Evolutionary conservation across 768 basidiomycete genomes (phyloP), one percentile per base, ranked within the genome.

Genomic region (Collybia nuda): DNA sequence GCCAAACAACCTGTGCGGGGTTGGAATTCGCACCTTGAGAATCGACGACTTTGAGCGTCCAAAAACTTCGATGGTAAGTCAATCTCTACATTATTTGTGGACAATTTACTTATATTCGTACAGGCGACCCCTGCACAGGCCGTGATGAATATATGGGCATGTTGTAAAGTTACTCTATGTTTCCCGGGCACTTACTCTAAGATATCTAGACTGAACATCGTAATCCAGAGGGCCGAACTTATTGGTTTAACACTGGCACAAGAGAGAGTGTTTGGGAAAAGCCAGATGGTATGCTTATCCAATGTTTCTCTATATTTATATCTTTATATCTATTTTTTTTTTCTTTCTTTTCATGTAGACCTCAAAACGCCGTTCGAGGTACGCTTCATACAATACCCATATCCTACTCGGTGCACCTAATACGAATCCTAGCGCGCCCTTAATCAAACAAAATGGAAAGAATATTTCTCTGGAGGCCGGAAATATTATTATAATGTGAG

Each of bases 201-300:
- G 24, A 19, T 8, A 47, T 39, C 29, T 55, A 95, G 93, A 93
- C 91, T 2, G 94, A 96, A 64, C 92, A 97, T 70, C 85, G 90
- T 28, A 96, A 95, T 70, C 86, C 91, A 1, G 96, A 97, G 63
- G 94, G 94, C n/a, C 78, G 93, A n/a, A 93, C 91, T 0, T 98
- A 98, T 63, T 98, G 95, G 95, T 94, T 93, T 70, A 94, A 97
- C 64, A 85, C 91, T 0, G 79, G 76, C 8, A 90, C 88, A 3
- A 84, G 87, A 60, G 90, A 92, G 60, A 96, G 93, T 63, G 93
- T 95, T 46, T 98, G 95, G 96, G 95, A 98, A 71, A 99, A 98
- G 66, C 97, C 97, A 52, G 91, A 95, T 66, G 90, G 90, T 90
- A 59, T 23, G 61, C 59, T 79, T 61, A 44, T 28, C n/a, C n/a